phyloP scores from a whole-genome alignment of 1,139 yeast genomes.

The Candida sp. region DNA sequence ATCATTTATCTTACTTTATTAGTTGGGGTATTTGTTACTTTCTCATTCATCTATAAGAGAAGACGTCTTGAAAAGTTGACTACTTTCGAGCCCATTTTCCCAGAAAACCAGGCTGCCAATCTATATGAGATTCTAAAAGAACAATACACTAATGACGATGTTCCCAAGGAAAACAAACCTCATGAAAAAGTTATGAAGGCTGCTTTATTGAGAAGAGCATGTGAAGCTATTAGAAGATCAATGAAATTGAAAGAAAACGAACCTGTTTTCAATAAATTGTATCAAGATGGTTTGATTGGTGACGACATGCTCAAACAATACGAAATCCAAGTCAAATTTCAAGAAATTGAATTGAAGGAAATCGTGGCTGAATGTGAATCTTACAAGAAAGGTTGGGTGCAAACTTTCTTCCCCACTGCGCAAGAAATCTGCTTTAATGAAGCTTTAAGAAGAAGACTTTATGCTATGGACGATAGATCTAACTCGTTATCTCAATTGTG shows the following conservation, averaged over 20 bases:
- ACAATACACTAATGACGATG: constrained; percentile 36
- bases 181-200: constrained; percentile 84
- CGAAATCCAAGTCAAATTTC: constrained; percentile 71
- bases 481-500: constrained; percentile 48
- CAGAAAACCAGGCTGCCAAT: constrained; percentile 62
- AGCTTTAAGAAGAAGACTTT: constrained; percentile 79
- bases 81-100: constrained; percentile 65
- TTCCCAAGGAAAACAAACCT: constrained; percentile 47
- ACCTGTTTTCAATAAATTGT: constrained; percentile 63
- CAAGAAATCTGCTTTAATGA: constrained; percentile 92
- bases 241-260: constrained; percentile 71
- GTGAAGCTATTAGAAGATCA: constrained; percentile 67
- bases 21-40: constrained; percentile 66
- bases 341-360: constrained; percentile 77
- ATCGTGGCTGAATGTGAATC: constrained; percentile 75
- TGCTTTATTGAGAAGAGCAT: constrained; percentile 73
- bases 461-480: constrained; percentile 57
- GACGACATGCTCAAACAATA: constrained; percentile 84
- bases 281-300: constrained; percentile 87
- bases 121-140: constrained; percentile 59
- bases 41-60: constrained; percentile 68
- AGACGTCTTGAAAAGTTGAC: constrained; percentile 53
- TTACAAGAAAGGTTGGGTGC: constrained; percentile 79
- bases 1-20: constrained; percentile 73
- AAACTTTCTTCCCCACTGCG: constrained; percentile 69